Base-by-base conservation (phyloP, 2,329 filamentous ascomycete species). In the Colletotrichum trifolii region DNA sequence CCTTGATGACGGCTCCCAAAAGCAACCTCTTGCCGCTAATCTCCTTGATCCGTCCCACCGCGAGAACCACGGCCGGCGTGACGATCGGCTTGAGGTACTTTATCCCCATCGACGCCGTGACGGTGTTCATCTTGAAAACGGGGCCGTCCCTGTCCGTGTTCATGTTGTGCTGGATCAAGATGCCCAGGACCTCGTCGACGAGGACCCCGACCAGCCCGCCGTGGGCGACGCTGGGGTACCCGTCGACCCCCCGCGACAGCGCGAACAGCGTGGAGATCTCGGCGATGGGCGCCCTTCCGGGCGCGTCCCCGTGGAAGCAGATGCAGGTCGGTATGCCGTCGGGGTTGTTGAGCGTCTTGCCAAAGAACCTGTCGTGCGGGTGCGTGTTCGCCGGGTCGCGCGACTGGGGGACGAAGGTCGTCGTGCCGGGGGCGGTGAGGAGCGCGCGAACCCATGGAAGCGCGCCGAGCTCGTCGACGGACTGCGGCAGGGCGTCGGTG, bases 101-200 rank as follows among this genome's bases (percentile, higher is more conserved):
- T 6, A 79, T 73, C 9, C 77, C 70, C 52, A 81, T 67, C 3
- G 69, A 71, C 0, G 71, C 78, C 13, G 78, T 80, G 10, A 80
- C 70, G 40, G 69, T 76, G 40, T 68, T 70, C 2, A 71, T 69
- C 49, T 67, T 67, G 46, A 74, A 77, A 0, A 72, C 67, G 11
- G 69, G 66, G 0, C 71, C 72, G 1, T 71, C 60, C 63, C 79
- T 77, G 2, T 71, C 71, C 42, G 79, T 67, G 0, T 72, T 73
- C 17, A 67, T 59, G 35, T 81, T 81, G 7, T 79, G 68, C 54
- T 79, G 77, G 25, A 76, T 73, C 15, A 81, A 62, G 2, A 71
- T 69, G 4, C 77, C 76, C 67, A 78, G 74, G 6, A 74, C 68
- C 71, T 80, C 78, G 52, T 81, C 78, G 33, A 77, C 64, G 57